Evolutionary conservation across 225 moss, liverwort and hornwort species (phyloP).

Genomic region (Physcomitrellopsis africana): DNA sequence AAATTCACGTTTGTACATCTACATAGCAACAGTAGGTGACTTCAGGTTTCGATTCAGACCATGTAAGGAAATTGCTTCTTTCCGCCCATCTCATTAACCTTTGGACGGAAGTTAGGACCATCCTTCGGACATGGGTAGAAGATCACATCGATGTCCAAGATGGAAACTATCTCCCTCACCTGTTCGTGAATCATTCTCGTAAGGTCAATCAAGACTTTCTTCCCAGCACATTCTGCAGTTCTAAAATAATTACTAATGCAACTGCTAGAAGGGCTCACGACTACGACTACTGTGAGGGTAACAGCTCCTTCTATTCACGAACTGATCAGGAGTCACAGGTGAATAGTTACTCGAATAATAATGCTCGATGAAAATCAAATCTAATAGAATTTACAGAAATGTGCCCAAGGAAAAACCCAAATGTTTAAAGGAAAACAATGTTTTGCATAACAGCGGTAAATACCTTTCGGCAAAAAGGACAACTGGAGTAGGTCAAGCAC

Average conservation of each 20-base stretch:
- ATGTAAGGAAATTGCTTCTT: conserved; percentile 93
- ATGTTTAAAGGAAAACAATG: background rate
- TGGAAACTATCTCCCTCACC: conserved; percentile 94
- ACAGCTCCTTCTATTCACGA: background rate
- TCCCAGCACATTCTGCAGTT: background rate
- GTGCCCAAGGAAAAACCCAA: background rate
- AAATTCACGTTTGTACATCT: background rate
- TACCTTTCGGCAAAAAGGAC: conserved; percentile 99
- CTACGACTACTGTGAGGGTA: background rate
- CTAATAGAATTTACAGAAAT: background rate
- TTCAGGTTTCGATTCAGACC: conserved; percentile 42
- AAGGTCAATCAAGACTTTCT: background rate
- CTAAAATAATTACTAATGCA: background rate
- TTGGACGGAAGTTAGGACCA: conserved; percentile 96
- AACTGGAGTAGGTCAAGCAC: conserved; percentile 51
- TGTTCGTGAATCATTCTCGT: conserved; percentile 32
- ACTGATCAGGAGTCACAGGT: background rate
- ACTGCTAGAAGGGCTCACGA: background rate
- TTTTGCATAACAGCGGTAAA: conserved; percentile 24
- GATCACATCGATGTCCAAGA: conserved; percentile 89
- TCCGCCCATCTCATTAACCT: conserved; percentile 80
- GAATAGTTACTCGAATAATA: background rate
- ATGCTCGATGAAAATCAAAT: background rate
- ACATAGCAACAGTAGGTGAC: background rate
- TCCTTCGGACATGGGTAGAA: conserved; percentile 91